Conservation (phyloP, 2,329 filamentous ascomycete genomes). For the Aurifilum marmelostoma region DNA sequence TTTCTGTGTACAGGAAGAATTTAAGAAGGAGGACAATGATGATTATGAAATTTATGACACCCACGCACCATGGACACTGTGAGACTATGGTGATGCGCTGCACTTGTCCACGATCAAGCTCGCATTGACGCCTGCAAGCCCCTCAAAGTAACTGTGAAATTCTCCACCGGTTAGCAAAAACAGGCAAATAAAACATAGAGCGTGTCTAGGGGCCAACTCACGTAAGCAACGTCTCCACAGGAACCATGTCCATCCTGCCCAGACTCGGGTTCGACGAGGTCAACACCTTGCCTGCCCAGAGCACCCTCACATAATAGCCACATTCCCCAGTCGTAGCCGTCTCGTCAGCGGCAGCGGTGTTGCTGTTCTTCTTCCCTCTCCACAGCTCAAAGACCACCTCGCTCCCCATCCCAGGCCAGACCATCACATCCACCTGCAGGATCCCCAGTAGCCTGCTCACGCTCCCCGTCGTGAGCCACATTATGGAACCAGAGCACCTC, state of each 20-base stretch:
- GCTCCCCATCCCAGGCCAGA: slow-evolving; percentile 83
- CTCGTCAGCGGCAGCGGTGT: too few relatives aligned
- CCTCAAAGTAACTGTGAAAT: slow-evolving; percentile 65
- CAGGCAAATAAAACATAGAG: too few relatives aligned
- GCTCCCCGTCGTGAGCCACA: slow-evolving; percentile 78
- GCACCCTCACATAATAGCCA: slow-evolving; percentile 61
- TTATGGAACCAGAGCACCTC: slow-evolving; percentile 68
- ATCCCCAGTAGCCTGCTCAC: slow-evolving; percentile 69
- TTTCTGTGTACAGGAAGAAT: too few relatives aligned
- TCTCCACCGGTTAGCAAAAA: slow-evolving; percentile 8
- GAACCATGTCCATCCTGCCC: slow-evolving; percentile 70
- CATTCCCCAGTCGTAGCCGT: slow-evolving; percentile 18
- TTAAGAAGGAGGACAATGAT: not conserved
- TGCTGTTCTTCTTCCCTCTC: slow-evolving; percentile 40
- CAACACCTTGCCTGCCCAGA: slow-evolving; percentile 70
- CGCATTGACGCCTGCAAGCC: slow-evolving; percentile 60
- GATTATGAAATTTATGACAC: not conserved
- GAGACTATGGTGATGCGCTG: slow-evolving; percentile 13
- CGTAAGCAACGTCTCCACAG: slow-evolving; percentile 61
- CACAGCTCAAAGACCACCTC: slow-evolving; percentile 81
- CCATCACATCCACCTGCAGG: slow-evolving; percentile 74
- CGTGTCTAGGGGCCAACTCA: slow-evolving; percentile 20
- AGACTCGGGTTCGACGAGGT: slow-evolving; percentile 68
- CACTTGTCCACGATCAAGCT: slow-evolving; percentile 41
- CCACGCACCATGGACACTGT: not conserved